Evolutionary conservation across 2,329 filamentous ascomycete genomes (phyloP).

Genomic region (Lizonia empirigonia): DNA sequence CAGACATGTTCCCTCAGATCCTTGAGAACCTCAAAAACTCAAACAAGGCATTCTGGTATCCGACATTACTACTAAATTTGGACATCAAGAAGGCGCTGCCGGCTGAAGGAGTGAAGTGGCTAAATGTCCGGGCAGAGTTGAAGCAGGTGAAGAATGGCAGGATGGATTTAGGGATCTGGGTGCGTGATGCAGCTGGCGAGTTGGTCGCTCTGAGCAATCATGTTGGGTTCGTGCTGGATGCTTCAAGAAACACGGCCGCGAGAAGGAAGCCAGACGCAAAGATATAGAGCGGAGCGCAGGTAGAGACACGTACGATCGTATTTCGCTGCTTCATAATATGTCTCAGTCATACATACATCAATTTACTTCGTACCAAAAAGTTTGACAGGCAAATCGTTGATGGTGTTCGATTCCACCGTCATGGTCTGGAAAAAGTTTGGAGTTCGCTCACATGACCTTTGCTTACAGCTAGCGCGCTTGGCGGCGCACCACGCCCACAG

Average conservation of each 20-base stretch:
- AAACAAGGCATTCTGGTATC: constrained; percentile 67
- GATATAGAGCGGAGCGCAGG: constrained; percentile 32
- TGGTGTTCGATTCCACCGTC: not conserved
- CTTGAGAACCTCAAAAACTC: constrained; percentile 57
- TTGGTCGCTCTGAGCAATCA: constrained; percentile 72
- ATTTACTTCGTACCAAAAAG: not conserved
- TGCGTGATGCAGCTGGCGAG: constrained; percentile 68
- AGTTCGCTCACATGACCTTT: constrained; percentile 20
- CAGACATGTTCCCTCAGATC: constrained; percentile 72
- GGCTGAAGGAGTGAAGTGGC: constrained; percentile 70
- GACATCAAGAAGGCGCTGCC: constrained; percentile 78
- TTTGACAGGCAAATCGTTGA: not conserved
- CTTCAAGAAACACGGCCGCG: constrained; percentile 66
- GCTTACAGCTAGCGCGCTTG: constrained; percentile 27
- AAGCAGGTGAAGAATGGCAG: constrained; percentile 73
- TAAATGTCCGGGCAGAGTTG: constrained; percentile 68
- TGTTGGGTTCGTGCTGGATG: constrained; percentile 66
- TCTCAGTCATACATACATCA: not conserved
- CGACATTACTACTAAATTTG: constrained; percentile 74
- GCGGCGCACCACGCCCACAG: constrained; percentile 25
- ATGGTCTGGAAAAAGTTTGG: constrained; percentile 1
- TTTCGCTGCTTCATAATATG: not conserved
- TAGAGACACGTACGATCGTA: too few relatives aligned
- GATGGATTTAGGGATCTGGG: constrained; percentile 73
- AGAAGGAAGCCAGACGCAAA: constrained; percentile 50